Evolutionary conservation across 441 rosid genomes (phyloP).

Genomic region (Euphorbia corollata): DNA sequence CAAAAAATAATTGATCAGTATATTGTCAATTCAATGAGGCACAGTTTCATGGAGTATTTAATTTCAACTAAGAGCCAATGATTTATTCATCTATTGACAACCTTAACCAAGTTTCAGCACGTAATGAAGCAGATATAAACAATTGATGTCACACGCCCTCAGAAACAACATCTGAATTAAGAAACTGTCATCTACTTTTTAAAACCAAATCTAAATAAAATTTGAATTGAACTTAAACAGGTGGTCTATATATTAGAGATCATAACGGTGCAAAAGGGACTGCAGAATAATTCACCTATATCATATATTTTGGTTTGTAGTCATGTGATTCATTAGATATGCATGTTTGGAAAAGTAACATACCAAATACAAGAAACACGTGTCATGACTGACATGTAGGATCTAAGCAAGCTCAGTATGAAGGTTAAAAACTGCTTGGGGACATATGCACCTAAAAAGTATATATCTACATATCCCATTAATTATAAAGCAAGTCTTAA

Average conservation of each 20-base stretch:
- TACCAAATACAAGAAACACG: neutral
- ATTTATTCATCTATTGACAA: neutral
- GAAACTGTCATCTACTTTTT: neutral
- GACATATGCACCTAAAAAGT: neutral
- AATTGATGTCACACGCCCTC: slow-evolving; percentile 5
- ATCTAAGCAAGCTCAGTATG: neutral
- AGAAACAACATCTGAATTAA: neutral
- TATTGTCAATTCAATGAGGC: slow-evolving; percentile 13
- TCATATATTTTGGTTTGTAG: too few relatives aligned
- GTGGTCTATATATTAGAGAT: neutral
- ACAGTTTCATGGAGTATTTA: neutral
- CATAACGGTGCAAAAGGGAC: neutral
- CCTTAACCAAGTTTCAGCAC: neutral
- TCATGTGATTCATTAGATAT: neutral
- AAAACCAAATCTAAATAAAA: neutral
- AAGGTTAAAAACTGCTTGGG: neutral
- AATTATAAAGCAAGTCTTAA: neutral
- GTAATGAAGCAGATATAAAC: neutral
- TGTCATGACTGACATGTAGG: too few relatives aligned
- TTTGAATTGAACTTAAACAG: neutral
- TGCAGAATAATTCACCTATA: too few relatives aligned
- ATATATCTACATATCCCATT: neutral
- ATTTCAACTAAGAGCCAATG: slow-evolving; percentile 6
- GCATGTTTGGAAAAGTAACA: neutral
- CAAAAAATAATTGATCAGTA: slow-evolving; percentile 17